Percentiles rank a stretch among this genome's conserved stretches.
phyloP scores from a whole-genome alignment of 1,284 basidiomycete species.

The Melampsora occidentalis region DNA sequence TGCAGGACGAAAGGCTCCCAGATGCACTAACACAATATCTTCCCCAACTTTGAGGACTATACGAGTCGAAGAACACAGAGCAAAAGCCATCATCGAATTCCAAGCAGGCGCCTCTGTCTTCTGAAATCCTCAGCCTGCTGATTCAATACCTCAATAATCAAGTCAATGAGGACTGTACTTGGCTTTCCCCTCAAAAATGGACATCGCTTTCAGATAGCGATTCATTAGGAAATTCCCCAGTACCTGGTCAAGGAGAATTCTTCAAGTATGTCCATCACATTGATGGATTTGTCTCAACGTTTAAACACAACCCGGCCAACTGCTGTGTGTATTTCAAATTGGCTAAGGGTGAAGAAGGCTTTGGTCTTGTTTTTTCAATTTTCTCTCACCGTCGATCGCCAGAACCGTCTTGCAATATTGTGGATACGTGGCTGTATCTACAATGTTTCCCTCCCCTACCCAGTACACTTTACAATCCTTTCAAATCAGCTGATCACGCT shows the following conservation, averaged over 20 bases:
- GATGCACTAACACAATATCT: no score
- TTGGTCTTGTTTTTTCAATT: background rate
- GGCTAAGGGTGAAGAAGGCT: background rate
- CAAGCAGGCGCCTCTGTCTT: no score
- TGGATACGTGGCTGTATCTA: background rate
- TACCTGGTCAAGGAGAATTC: background rate
- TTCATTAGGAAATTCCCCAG: background rate
- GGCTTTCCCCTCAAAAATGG: background rate
- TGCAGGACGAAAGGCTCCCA: no score
- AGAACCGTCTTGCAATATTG: background rate
- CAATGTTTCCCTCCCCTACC: background rate
- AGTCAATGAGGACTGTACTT: background rate
- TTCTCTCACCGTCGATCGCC: background rate
- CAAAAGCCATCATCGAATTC: no score
- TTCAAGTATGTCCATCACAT: background rate
- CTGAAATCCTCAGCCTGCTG: no score
- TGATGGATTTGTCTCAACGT: background rate
- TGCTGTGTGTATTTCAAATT: background rate
- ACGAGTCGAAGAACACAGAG: no score
- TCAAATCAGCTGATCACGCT: no score
- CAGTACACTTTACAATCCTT: no score
- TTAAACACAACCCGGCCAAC: background rate
- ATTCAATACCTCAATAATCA: no score
- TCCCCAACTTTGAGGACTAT: no score
- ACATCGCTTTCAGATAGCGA: background rate